Evolutionary conservation across 192 early-diverging fungal species (phyloP), one percentile per base, ranked within the genome.

Genomic region (Linnemannia elongata): DNA sequence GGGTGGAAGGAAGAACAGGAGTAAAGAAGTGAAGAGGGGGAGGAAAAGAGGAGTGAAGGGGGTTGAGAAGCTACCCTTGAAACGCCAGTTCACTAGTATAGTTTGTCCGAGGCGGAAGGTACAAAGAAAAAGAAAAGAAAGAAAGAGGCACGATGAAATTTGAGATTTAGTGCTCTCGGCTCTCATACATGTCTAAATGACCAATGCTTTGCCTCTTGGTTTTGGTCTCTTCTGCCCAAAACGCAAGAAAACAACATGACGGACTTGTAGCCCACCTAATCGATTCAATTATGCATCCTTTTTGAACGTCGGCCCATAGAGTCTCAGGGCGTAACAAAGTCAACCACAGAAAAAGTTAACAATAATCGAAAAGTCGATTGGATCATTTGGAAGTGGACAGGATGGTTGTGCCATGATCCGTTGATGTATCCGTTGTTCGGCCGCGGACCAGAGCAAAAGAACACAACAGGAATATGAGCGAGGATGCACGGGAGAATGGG

Each of bases 61-160:
- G 57, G n/a, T 30, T 63, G 30, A 33, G 60, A 66, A 66, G 60
- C 60, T 33, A 33, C 60, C 30, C 60, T 66, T 66, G 60, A 66
- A 66, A 66, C 60, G 30, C 30, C 10, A 30, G 30, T 66, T 66
- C 30, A 52, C 55, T 24, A 27, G 24, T 57, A 57, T 27, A 27
- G 27, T 66, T 66, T 66, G 60, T 66, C 60, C 60, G 60, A 66
- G 60, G 60, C n/a, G 60, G 30, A 66, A 4, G 60, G 60, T 33
- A 33, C 60, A 4, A 13, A 13, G 27, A 33, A 4, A 55, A 55
- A 6, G 18, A 66, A 33, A 15, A 66, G 27, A 3, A 3, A 30
- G 9, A 9, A 27, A 33, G 12, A 27, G 60, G 60, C 30, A 66
- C 9, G 60, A 66, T 33, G 60, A 66, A 33, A 66, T 15, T 66